Conservation (phyloP, 164 flowering plant species). For the Akebia trifoliata region DNA sequence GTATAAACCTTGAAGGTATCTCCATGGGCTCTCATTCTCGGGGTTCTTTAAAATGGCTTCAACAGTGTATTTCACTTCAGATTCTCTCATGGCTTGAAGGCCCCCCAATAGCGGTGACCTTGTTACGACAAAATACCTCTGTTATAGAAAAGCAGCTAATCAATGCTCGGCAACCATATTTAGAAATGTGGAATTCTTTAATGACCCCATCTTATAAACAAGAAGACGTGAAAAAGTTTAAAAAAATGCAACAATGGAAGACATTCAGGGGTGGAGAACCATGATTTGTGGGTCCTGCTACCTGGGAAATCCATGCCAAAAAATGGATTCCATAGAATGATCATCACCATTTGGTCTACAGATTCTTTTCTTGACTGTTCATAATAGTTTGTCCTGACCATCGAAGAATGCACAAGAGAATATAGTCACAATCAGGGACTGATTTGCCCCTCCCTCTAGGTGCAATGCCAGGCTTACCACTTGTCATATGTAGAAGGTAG, state of each 20-base stretch:
- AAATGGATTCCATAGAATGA: background rate
- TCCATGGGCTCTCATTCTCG: conserved; percentile 94
- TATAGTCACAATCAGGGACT: no score
- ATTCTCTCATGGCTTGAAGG: conserved; percentile 60
- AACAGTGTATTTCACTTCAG: conserved; percentile 63
- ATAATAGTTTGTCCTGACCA: no score
- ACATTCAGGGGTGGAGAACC: no score
- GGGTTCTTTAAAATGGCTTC: conserved; percentile 70
- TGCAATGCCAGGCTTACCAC: no score
- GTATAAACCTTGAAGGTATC: conserved; percentile 86
- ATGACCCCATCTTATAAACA: background rate
- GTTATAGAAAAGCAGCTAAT: conserved; percentile 15
- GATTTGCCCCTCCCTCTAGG: no score
- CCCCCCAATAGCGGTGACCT: conserved; percentile 82
- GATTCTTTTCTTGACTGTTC: background rate
- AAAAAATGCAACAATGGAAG: no score
- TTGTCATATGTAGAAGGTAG: no score
- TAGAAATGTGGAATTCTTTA: background rate
- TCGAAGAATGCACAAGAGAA: no score
- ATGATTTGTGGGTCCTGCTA: no score
- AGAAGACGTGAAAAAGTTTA: no score
- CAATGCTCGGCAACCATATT: no score
- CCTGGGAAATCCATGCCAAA: background rate
- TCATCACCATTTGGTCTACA: background rate
- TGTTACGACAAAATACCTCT: conserved; percentile 86